Evolutionary conservation across 345 rosid species (phyloP).

Genomic region (Acer campestre): DNA sequence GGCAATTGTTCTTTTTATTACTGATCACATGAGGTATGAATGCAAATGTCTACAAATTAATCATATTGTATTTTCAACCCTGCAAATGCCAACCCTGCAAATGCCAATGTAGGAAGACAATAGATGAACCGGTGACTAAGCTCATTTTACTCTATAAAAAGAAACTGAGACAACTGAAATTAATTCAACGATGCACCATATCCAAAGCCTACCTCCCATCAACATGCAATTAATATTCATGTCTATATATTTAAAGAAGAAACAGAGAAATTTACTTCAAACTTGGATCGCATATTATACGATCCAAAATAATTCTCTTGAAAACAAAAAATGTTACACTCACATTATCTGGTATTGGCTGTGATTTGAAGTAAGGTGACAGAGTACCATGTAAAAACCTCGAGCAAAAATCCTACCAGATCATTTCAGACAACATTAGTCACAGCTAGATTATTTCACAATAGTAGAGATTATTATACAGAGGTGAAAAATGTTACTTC

Average conservation of each 20-base stretch:
- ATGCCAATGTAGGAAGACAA: background rate
- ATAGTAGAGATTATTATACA: constrained; percentile 1
- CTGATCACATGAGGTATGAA: background rate
- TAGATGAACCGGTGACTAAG: background rate
- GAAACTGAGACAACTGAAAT: background rate
- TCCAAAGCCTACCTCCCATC: background rate
- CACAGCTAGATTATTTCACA: constrained; percentile 10
- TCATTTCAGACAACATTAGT: constrained; percentile 17
- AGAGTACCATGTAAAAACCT: constrained; percentile 57
- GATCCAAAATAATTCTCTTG: background rate
- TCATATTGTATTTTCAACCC: background rate
- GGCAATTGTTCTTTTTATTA: background rate
- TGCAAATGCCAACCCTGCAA: background rate
- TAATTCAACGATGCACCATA: background rate
- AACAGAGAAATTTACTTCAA: background rate
- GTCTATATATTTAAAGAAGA: background rate
- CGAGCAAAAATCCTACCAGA: constrained; percentile 65
- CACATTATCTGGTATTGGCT: constrained; percentile 77
- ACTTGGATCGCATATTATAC: background rate
- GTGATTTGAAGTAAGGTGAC: constrained; percentile 70
- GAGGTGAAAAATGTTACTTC: constrained; percentile 50
- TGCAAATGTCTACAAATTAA: background rate
- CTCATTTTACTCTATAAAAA: background rate
- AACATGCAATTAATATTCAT: background rate
- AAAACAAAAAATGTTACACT: constrained; percentile 30